Evolutionary conservation across 2,329 filamentous ascomycete genomes (phyloP).

Genomic region (Sordariomycetes sp.): DNA sequence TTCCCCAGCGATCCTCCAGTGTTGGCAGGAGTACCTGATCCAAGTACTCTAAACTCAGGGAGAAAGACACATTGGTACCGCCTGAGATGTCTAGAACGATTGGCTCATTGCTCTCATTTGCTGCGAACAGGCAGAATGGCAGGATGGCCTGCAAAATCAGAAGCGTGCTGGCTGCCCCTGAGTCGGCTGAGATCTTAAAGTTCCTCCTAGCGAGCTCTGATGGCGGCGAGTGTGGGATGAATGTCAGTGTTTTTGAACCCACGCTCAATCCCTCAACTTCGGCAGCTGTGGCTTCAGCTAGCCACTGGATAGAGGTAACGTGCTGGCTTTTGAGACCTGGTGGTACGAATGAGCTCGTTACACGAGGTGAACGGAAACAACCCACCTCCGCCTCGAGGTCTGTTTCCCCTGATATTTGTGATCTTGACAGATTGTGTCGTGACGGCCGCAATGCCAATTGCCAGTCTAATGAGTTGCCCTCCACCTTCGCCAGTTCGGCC

Average conservation of each 20-base stretch:
- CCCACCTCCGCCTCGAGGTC: conserved; percentile 12
- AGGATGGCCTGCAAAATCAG: conserved; percentile 53
- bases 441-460: conserved; percentile 45
- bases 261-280: conserved; percentile 39
- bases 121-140: conserved; percentile 47
- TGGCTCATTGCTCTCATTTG: conserved; percentile 29
- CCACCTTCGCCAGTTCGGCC: conserved; percentile 52
- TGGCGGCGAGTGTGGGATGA: conserved; percentile 30
- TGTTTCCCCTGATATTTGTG: conserved; percentile 45
- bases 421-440: conserved; percentile 44
- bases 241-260: conserved; percentile 40
- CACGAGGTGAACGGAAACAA: too few relatives aligned
- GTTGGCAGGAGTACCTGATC: conserved; percentile 51
- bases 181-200: conserved; percentile 39
- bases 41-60: conserved; percentile 51
- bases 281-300: conserved; percentile 42
- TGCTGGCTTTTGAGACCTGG: conserved; percentile 53
- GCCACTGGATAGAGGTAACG: conserved; percentile 43
- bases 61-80: conserved; percentile 50
- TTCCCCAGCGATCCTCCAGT: conserved; percentile 39
- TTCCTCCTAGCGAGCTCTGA: conserved; percentile 28
- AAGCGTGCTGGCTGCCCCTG: conserved; percentile 42
- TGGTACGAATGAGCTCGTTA: too few relatives aligned
- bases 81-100: conserved; percentile 43
- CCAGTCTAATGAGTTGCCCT: conserved; percentile 50